Evolutionary conservation across 2,329 filamentous ascomycete genomes (phyloP).

Genomic region (Colletotrichum sp.): DNA sequence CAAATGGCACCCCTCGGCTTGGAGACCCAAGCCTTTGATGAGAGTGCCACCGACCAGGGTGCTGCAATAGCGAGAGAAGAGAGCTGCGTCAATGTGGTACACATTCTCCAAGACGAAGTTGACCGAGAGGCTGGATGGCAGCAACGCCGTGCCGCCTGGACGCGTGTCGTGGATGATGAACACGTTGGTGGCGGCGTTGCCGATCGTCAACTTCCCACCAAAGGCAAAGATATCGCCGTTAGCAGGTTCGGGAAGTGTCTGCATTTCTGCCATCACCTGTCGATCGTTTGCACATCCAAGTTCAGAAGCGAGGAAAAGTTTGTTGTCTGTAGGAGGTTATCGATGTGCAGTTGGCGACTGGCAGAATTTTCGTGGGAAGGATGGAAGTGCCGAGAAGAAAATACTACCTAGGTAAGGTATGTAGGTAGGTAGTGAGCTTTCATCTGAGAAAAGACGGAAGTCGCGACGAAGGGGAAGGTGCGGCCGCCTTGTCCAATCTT

Average conservation of each 20-base stretch:
- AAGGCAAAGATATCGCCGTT: neutral
- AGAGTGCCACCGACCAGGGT: neutral
- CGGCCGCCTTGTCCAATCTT: neutral
- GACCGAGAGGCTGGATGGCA: neutral
- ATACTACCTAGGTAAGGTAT: neutral
- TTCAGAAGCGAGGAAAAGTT: neutral
- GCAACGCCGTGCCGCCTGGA: neutral
- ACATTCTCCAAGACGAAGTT: conserved; percentile 5
- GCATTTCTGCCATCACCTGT: neutral
- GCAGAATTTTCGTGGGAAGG: neutral
- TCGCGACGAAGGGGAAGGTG: neutral
- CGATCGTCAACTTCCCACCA: neutral
- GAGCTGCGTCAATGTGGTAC: neutral
- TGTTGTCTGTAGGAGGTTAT: neutral
- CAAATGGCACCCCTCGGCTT: neutral
- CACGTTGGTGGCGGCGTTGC: neutral
- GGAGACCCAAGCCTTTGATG: conserved; percentile 2
- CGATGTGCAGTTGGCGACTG: neutral
- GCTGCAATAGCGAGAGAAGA: neutral
- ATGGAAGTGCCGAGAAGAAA: neutral
- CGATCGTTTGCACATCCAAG: neutral
- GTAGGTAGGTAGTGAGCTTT: neutral
- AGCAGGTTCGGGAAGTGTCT: neutral
- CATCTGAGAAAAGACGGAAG: neutral
- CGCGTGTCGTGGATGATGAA: neutral